Conservation (phyloP, 495 filamentous ascomycete genomes). For the Alectoria sarmentosa region DNA sequence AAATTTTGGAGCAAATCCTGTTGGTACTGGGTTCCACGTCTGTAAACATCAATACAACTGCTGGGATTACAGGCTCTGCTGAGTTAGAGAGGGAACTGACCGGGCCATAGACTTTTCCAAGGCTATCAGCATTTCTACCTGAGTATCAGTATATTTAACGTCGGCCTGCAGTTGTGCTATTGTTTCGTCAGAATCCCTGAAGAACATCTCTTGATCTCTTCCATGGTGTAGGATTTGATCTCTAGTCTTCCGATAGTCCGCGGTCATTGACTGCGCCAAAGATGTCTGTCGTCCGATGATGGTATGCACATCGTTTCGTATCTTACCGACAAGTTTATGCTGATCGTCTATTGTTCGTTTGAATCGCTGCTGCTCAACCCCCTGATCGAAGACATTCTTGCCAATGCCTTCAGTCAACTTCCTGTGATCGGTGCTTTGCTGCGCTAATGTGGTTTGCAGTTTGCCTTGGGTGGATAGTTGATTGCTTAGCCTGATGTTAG, state of each 20-base stretch:
- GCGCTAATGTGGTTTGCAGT: neutral
- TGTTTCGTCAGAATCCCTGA: neutral
- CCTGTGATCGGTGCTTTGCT: neutral
- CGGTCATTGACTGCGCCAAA: neutral
- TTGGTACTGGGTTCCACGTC: neutral
- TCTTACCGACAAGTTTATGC: neutral
- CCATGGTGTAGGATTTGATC: neutral
- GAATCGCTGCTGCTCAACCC: neutral
- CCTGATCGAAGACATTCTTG: neutral
- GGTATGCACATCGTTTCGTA: neutral
- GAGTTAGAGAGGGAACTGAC: neutral
- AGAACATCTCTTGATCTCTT: neutral
- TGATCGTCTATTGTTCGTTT: neutral
- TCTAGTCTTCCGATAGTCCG: neutral
- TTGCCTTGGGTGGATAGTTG: neutral
- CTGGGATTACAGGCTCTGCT: no score
- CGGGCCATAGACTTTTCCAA: neutral
- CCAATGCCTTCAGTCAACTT: neutral
- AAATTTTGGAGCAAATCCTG: neutral
- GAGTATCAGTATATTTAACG: neutral
- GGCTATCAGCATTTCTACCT: neutral
- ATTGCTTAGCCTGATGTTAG: neutral
- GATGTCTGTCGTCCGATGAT: neutral
- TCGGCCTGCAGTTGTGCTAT: neutral
- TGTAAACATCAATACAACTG: neutral